Base-by-base conservation (phyloP, 2,329 filamentous ascomycete genomes). In the Diaporthe vaccinii region DNA sequence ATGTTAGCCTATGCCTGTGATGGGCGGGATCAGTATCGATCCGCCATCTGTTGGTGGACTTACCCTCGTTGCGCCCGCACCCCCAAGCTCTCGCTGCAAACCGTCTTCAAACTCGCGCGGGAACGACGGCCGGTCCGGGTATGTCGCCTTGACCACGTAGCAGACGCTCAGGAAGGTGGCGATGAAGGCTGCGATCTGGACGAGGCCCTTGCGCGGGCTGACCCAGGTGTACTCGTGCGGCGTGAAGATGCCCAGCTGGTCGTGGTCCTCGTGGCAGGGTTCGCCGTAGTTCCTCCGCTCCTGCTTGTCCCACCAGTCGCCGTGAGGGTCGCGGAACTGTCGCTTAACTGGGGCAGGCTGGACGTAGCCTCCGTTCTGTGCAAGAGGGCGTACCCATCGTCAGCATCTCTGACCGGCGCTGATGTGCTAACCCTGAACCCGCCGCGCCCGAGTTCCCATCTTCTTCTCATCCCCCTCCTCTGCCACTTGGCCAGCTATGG, bases 281-380 rank as follows among this genome's bases (percentile, higher is more conserved):
- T 99, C 97, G 85, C 96, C 96, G 84, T 94, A 98, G 89, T 99
- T 98, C 82, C 97, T 92, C 83, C 96, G 93, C 85, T 98, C 97
- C 87, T 99, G 97, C 85, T 95, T 94, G 86, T 99, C 96, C 95
- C 95, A 98, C 95, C 95, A 99, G 83, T 95, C 93, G 82, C 86
- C 96, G 84, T 98, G 91, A 49, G 97, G 97, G 85, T 98, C 97
- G 83, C 97, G 95, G 87, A 95, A 94, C 84, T 95, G 93, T 80
- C 96, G 94, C 89, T 98, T 98, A 85, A 96, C 87, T 73, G 89
- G 86, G 20, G 92, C 91, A 75, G 94, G 94, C 86, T 96, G 95
- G 82, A 94, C 90, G 84, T 95, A 97, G 84, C 93, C 93, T 82
- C 94, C 95, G 85, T 96, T 97, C 94, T 96, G 83, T 76, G 75